phyloP scores from a whole-genome alignment of 495 filamentous ascomycete species.

The Usnea hakonensis region DNA sequence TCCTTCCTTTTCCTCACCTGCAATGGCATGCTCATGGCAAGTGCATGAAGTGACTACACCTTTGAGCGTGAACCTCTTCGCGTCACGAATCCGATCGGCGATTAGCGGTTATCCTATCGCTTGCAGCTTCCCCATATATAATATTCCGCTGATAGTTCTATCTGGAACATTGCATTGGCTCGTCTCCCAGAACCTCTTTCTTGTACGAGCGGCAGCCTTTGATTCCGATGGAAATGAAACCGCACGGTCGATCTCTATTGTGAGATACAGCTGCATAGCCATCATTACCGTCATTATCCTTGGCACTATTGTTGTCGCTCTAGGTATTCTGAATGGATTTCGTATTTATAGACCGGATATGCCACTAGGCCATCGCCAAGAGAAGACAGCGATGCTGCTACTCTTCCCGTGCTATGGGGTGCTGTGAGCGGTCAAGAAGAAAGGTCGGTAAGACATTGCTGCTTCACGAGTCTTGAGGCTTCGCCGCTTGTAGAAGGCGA shows the following conservation, averaged over 20 bases:
- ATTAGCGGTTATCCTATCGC: slow-evolving; percentile 38
- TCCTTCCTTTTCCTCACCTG: slow-evolving; percentile 38
- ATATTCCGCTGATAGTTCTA: slow-evolving; percentile 32
- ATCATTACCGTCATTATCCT: too few relatives aligned
- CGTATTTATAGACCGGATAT: too few relatives aligned
- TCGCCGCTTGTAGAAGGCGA: slow-evolving; percentile 15
- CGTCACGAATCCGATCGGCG: slow-evolving; percentile 36
- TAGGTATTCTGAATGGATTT: too few relatives aligned
- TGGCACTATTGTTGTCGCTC: too few relatives aligned
- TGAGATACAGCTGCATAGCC: slow-evolving; percentile 30
- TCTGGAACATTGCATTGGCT: slow-evolving; percentile 36
- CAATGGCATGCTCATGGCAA: slow-evolving; percentile 36
- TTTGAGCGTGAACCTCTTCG: slow-evolving; percentile 34
- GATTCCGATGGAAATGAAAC: neutral
- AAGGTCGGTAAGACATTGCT: slow-evolving; percentile 13
- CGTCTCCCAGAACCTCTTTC: slow-evolving; percentile 35
- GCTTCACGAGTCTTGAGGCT: slow-evolving; percentile 17
- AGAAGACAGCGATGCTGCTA: too few relatives aligned
- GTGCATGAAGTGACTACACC: slow-evolving; percentile 31
- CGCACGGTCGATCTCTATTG: slow-evolving; percentile 18
- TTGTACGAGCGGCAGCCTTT: slow-evolving; percentile 25
- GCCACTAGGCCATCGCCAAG: too few relatives aligned
- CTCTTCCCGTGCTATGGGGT: slow-evolving; percentile 37
- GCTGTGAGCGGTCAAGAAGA: slow-evolving; percentile 9
- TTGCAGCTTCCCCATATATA: slow-evolving; percentile 41